Percentiles rank a stretch among this genome's conserved stretches.
Conservation (phyloP, 108 stramenopile genomes). For the Cyclotella baltica region DNA sequence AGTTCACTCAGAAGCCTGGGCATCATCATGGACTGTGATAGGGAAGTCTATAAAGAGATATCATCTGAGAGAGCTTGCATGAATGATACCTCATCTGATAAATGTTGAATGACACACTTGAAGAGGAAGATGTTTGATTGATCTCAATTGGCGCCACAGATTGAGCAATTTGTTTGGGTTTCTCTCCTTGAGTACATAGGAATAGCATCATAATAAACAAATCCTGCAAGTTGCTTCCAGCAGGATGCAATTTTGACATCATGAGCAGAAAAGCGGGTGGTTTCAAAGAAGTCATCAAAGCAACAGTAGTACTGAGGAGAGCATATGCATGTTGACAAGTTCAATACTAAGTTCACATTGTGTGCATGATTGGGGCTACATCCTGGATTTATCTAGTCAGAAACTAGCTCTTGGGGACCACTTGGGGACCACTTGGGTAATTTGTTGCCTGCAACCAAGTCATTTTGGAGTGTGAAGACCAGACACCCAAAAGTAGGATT, state of each 20-base stretch:
- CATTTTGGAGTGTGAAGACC: constrained; percentile 1
- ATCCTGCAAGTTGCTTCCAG: constrained; percentile 4
- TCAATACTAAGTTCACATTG: constrained; percentile 3
- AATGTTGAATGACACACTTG: too few species aligned
- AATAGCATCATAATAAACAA: background rate
- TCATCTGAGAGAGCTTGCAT: background rate
- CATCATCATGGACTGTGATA: background rate
- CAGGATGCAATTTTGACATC: background rate
- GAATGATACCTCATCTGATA: background rate
- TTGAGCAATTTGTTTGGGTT: background rate
- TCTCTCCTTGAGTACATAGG: background rate
- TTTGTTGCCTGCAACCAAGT: constrained; percentile 8
- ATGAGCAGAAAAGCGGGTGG: background rate
- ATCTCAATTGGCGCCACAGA: constrained; percentile 1
- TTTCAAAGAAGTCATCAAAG: constrained; percentile 12
- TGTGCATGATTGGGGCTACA: background rate
- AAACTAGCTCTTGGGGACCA: too few species aligned
- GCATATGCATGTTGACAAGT: background rate
- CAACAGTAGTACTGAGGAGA: constrained; percentile 10
- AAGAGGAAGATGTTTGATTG: background rate
- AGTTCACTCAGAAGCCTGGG: constrained; percentile 1
- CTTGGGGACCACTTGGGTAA: constrained; percentile 5
- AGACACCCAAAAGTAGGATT: background rate
- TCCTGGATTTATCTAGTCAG: background rate
- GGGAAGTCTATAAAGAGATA: background rate